A percentile compares a stretch with the other conserved stretches of the same genome.
Evolutionary conservation across 257 asterid genomes (phyloP).

Genomic region (Ocimum tenuiflorum): DNA sequence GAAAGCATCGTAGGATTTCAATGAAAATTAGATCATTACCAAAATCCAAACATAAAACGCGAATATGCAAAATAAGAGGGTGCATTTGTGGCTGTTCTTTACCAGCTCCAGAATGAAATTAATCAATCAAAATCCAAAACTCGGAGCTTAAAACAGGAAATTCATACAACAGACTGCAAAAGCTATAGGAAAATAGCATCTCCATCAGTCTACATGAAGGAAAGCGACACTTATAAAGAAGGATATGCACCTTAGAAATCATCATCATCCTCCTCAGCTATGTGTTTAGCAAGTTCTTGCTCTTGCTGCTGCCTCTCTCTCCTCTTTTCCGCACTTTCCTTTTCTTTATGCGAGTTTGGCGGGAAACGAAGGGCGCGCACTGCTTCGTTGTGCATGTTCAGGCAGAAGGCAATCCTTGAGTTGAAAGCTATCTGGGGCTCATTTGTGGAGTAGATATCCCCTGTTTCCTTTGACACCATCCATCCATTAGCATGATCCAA

Average conservation of each 20-base stretch:
- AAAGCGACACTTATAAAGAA: background rate
- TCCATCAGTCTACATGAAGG: background rate
- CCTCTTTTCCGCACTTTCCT: constrained; percentile 57
- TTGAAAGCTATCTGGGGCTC: constrained; percentile 72
- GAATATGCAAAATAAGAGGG: background rate
- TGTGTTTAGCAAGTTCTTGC: constrained; percentile 70
- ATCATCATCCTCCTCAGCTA: constrained; percentile 65
- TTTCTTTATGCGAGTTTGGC: constrained; percentile 52
- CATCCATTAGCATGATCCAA: constrained; percentile 64
- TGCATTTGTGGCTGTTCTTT: background rate
- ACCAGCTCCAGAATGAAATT: background rate
- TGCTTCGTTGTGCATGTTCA: constrained; percentile 72
- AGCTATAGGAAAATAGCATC: background rate
- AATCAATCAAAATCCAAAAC: background rate
- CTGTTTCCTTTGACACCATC: constrained; percentile 67
- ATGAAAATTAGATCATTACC: background rate
- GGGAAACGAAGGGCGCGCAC: constrained; percentile 70
- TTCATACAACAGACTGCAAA: constrained; percentile 6
- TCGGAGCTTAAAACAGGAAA: constrained; percentile 7
- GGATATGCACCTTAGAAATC: constrained; percentile 37
- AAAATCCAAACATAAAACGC: background rate
- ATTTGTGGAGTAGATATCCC: constrained; percentile 64
- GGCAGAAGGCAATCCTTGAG: constrained; percentile 65
- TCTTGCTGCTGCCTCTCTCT: constrained; percentile 69
- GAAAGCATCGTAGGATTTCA: no score